Evolutionary conservation across 768 basidiomycete genomes (phyloP).

Genomic region (Sutorius australiensis): DNA sequence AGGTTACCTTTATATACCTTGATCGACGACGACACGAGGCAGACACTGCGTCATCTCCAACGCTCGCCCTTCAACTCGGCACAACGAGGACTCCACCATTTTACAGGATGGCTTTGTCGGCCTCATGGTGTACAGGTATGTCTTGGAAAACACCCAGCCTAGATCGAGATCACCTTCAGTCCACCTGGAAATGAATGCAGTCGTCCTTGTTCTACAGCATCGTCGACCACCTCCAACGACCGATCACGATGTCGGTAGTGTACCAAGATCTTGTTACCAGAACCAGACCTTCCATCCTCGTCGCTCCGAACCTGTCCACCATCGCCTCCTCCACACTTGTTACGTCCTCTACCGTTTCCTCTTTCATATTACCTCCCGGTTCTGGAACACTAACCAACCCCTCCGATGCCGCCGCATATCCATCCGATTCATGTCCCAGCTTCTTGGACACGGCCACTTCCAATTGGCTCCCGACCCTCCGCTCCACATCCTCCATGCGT

Average conservation of each 20-base stretch:
- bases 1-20: neutral
- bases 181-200: conserved; percentile 24
- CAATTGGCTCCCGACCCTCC: conserved; percentile 26
- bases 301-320: conserved; percentile 23
- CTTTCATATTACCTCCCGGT: conserved; percentile 17
- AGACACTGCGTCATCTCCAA: neutral
- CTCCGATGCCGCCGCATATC: conserved; percentile 22
- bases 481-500: conserved; percentile 41
- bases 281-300: conserved; percentile 13
- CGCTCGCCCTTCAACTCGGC: neutral
- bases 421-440: neutral
- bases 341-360: conserved; percentile 24
- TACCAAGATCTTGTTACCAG: conserved; percentile 3
- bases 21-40: conserved; percentile 4
- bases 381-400: conserved; percentile 11
- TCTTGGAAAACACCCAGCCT: neutral
- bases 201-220: conserved; percentile 12
- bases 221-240: conserved; percentile 8
- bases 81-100: conserved; percentile 2
- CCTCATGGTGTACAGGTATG: neutral
- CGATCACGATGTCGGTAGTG: conserved; percentile 15
- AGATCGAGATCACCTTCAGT: conserved; percentile 19
- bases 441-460: conserved; percentile 3
- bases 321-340: conserved; percentile 26
- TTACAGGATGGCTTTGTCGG: conserved; percentile 11